Evolutionary conservation across 345 rosid genomes (phyloP).

Genomic region (Microthlaspi erraticum): DNA sequence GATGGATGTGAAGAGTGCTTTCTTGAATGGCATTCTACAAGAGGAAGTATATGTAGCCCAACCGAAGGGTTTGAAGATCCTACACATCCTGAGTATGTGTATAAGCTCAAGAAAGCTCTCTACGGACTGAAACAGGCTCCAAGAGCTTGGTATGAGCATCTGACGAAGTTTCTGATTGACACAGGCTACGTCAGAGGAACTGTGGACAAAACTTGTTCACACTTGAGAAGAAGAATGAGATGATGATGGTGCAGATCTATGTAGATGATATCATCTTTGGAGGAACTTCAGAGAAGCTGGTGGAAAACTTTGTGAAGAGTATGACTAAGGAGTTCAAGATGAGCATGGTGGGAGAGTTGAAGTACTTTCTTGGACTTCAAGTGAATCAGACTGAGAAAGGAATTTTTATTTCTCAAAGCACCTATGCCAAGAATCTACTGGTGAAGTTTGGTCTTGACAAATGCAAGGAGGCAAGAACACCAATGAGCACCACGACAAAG

Average conservation of each 20-base stretch:
- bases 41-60: not conserved
- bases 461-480: too few relatives aligned
- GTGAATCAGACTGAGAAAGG: fast-evolving
- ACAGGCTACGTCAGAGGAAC: not conserved
- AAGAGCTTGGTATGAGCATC: not conserved
- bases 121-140: not conserved
- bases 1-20: not conserved
- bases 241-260: not conserved
- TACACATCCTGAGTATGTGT: not conserved
- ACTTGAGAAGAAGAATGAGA: fast-evolving
- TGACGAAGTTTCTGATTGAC: not conserved
- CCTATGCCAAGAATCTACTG: not conserved
- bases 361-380: not conserved
- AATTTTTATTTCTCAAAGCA: not conserved
- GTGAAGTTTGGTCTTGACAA: too few relatives aligned
- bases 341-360: not conserved
- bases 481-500: too few relatives aligned
- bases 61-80: not conserved
- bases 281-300: not conserved
- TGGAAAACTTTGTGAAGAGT: not conserved
- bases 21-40: not conserved
- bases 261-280: not conserved
- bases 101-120: not conserved
- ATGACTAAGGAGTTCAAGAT: not conserved
- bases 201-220: not conserved